Evolutionary conservation across 2,329 filamentous ascomycete species (phyloP), one percentile per base, ranked within the genome.

Genomic region (Colletotrichum scovillei): DNA sequence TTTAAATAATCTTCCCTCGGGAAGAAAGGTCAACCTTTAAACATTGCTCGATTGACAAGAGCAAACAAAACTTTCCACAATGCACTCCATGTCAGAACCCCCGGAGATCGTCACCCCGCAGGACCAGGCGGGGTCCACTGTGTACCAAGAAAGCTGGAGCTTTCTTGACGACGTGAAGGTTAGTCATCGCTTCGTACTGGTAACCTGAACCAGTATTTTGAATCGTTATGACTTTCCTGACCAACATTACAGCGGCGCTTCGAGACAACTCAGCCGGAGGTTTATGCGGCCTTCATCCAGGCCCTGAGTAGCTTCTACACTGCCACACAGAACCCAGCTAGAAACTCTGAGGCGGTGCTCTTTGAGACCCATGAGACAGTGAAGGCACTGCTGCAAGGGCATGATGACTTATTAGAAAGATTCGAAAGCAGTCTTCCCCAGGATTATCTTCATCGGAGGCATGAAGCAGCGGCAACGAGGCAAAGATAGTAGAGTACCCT

Each of bases 111-210:
- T 49, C 16, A 19, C 22, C n/a, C 26, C 42, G 14, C 32, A 57
- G 26, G 59, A 46, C 19, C n/a, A 60, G 19, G 24, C 57, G 9
- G 52, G 24, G 57, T 32, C 62, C 38, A 46, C 19, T 7, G 32
- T 22, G 42, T 69, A 49, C 14, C 70, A 73, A 49, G 66, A 69
- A 12, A 69, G 59, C n/a, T 60, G 63, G 8, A 65, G 11, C 46
- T 73, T 73, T 22, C 30, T 73, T 8, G 70, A 42, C 16, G 70
- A 73, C 22, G 70, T 73, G 22, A 69, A 64, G 59, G 70, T 73
- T 2, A 26, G 70, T 69, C 22, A 19, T 42, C 14, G 19, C 24
- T 1, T 19, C 11, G 24, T 35, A n/a, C 16, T 22, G 26, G 6
- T 19, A 1, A 42, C 32, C 22, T 52, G 24, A 26, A 5, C 35